Conservation (phyloP, 1,139 yeast genomes). For the Suhomyces coccinellae region DNA sequence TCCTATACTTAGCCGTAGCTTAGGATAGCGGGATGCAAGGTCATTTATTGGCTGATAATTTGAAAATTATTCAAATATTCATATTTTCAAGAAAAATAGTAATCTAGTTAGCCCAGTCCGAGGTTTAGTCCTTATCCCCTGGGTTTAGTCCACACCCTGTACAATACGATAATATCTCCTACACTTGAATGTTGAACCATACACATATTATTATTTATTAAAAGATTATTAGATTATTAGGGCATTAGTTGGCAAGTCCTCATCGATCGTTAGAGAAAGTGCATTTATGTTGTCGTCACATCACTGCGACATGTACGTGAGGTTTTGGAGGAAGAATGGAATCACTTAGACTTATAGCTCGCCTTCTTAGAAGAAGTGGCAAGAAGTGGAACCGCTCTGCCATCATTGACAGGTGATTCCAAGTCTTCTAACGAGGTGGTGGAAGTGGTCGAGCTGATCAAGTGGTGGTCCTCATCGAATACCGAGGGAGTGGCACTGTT, state of each 20-base stretch:
- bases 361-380: constrained; percentile 1
- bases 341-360: constrained; percentile 3
- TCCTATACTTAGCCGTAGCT: too few species aligned
- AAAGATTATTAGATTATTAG: constrained; percentile 2
- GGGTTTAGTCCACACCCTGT: too few species aligned
- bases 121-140: too few species aligned
- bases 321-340: background rate
- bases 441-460: constrained; percentile 30
- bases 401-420: constrained; percentile 12
- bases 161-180: too few species aligned
- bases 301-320: constrained; percentile 1
- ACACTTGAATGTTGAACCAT: background rate
- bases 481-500: constrained; percentile 45
- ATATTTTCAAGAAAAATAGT: too few species aligned
- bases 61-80: too few species aligned
- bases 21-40: too few species aligned
- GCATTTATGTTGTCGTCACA: constrained; percentile 3
- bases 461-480: constrained; percentile 29
- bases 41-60: too few species aligned
- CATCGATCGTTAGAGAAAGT: constrained; percentile 1
- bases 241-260: constrained; percentile 4
- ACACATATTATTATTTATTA: constrained; percentile 1
- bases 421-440: constrained; percentile 36
- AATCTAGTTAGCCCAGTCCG: too few species aligned
- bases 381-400: constrained; percentile 1